Base-by-base conservation (phyloP, 371 early-diverging fungal species). In the Chytridium lagenaria region DNA sequence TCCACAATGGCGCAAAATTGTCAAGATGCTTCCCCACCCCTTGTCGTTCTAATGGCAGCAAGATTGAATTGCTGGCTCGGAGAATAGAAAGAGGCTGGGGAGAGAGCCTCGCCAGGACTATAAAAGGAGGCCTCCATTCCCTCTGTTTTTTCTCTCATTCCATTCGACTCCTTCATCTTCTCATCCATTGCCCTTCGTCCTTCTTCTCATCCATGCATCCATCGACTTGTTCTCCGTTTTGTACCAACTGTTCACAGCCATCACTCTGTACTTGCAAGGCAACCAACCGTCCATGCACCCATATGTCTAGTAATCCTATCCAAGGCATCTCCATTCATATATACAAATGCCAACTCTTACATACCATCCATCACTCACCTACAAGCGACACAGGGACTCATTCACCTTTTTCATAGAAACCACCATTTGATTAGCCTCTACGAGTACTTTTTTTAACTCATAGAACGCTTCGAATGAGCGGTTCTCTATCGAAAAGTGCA, bases 121-220 rank as follows among this genome's bases (percentile, higher is more conserved):
- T 44, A 44, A 44, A 44, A 44, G 44, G 44, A 44, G 44, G 44
- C 12, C 7, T 19, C 44, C 19, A 12, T 19, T 44, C 44, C 44
- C 44, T 19, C 44, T 44, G 19, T 44, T 44, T 19, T 44, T 19
- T 44, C 44, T 87, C 87, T 57, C 86, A 86, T 44, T 86, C 87
- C 65, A 44, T 44, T 19, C 44, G 7, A 7, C 19, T 44, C 44
- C 19, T 44, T 19, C 44, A 7, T 44, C 44, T 44, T 44, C 44
- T 44, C 44, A 12, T 19, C 19, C 44, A 44, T 19, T 44, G 7
- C 7, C 44, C 7, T 44, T 19, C 44, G 44, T 44, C 19, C 44
- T 44, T 19, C 44, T 44, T 44, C 44, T 44, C 44, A 44, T 44
- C 44, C 44, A 44, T 44, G 44, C 44, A 44, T 44, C 44, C 44